phyloP scores from a whole-genome alignment of 352 stramenopile genomes.

The Globisporangium solare region DNA sequence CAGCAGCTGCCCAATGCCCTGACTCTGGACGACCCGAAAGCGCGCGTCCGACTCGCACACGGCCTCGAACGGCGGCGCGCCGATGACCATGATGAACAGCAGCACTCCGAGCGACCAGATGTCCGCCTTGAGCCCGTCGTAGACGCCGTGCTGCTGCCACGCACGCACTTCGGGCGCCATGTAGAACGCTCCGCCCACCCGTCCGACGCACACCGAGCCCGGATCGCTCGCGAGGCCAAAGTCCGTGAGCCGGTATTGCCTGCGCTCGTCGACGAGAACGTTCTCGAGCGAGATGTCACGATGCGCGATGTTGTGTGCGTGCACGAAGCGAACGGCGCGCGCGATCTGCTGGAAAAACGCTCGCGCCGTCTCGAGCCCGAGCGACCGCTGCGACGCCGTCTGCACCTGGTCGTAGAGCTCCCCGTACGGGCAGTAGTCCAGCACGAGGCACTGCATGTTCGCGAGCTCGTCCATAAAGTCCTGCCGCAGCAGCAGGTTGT shows the following conservation, averaged over 20 bases:
- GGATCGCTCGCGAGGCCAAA: slow-evolving; percentile 48
- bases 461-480: slow-evolving; percentile 46
- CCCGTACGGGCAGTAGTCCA: slow-evolving; percentile 56
- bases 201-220: slow-evolving; percentile 28
- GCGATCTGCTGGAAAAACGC: slow-evolving; percentile 46
- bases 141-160: slow-evolving; percentile 16
- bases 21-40: slow-evolving; percentile 40
- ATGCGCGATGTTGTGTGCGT: slow-evolving; percentile 48
- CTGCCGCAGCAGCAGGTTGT: slow-evolving; percentile 35
- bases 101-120: slow-evolving; percentile 66
- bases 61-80: slow-evolving; percentile 43
- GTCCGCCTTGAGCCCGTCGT: slow-evolving; percentile 47
- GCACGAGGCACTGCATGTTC: slow-evolving; percentile 48
- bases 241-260: slow-evolving; percentile 42
- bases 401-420: slow-evolving; percentile 47
- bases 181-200: slow-evolving; percentile 60
- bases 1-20: slow-evolving; percentile 33
- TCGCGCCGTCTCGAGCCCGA: slow-evolving; percentile 20
- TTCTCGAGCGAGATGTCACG: slow-evolving; percentile 70
- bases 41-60: slow-evolving; percentile 40
- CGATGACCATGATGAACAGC: slow-evolving; percentile 57
- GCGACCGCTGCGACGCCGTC: slow-evolving; percentile 12
- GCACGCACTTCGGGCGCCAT: slow-evolving; percentile 63
- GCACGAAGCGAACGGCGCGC: slow-evolving; percentile 41
- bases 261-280: slow-evolving; percentile 40